Conservation (phyloP, 805 yeast genomes). For the Spathaspora sp. region DNA sequence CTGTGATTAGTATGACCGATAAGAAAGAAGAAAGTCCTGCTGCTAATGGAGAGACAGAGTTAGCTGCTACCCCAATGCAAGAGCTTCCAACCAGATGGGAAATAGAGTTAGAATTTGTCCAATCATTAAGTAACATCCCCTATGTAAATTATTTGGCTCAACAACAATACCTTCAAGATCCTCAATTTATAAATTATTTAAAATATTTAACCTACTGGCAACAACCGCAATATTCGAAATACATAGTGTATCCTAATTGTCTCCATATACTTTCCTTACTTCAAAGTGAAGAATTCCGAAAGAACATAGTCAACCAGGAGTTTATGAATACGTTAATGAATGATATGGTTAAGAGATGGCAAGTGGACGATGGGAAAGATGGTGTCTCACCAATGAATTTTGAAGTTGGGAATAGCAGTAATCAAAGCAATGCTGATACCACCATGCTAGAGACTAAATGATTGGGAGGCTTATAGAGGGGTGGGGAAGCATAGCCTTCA, state of each 20-base stretch:
- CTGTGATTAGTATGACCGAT: not conserved
- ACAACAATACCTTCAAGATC: conserved; percentile 68
- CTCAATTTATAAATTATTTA: conserved; percentile 68
- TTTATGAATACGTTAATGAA: conserved; percentile 59
- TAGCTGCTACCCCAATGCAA: conserved; percentile 8
- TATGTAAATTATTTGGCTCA: conserved; percentile 86
- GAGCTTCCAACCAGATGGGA: conserved; percentile 80
- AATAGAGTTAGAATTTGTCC: conserved; percentile 89
- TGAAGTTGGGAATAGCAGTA: not conserved
- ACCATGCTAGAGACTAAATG: not conserved
- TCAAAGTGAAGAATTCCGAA: conserved; percentile 50
- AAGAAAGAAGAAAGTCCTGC: not conserved
- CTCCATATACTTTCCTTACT: conserved; percentile 71
- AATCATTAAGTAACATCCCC: conserved; percentile 85
- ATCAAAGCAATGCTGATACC: not conserved
- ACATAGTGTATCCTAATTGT: conserved; percentile 82
- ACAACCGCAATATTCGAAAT: conserved; percentile 63
- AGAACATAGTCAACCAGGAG: conserved; percentile 53
- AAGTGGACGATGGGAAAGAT: conserved; percentile 21
- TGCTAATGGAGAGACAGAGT: not conserved
- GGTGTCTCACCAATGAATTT: not conserved
- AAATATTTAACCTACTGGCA: conserved; percentile 86
- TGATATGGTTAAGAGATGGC: conserved; percentile 77
- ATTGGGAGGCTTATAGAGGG: not conserved
- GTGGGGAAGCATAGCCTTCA: too few relatives aligned